Base-by-base conservation (phyloP, 1,284 basidiomycete genomes). In the Heterobasidion parviporum region DNA sequence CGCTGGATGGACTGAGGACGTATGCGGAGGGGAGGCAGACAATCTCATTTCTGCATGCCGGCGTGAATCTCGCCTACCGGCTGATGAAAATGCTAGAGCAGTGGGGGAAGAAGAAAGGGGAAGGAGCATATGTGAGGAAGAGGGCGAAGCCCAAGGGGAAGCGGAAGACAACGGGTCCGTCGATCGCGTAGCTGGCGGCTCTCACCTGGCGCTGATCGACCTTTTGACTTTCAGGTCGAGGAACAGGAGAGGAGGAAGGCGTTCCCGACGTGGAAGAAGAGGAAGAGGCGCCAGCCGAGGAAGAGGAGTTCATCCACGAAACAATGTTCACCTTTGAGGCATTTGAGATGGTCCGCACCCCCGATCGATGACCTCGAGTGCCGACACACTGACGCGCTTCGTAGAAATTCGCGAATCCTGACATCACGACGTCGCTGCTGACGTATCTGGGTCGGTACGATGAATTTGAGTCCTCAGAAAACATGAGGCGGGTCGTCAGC, bases 301-400 rank as follows among this genome's bases (percentile, higher is more conserved):
- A 77, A 43, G 80, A 87, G 54, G 82, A 85, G 20, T 74, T 81
- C 38, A 81, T 89, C 56, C 77, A 82, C 52, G 94, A 97, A 66
- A 92, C 91, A 45, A 81, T 87, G 67, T 95, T 96, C 71, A 89
- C 89, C 1, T 94, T 98, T 66, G 86, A 92, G 59, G 81, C 85
- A 16, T 95, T 93, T 61, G 91, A 97, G 70, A 78, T 80, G 77
- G 94, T 94, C 61, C 60, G 86, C 68, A 32, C 59, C 26, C 52
- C 54, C 57, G 55, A 26, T 26, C 59, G 54, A 52, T 44, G 54
- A 59, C 53, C 18, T 32, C 53, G 5, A 10, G 10, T 12, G n/a
- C 14, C 12, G 33, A 32, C 15, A 33, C 18, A 18, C 35, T 41
- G 43, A 52, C 45, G 52, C 51, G 14, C 55, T 50, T 38, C 20